Evolutionary conservation across 345 rosid genomes (phyloP).

Genomic region (Citrus trifoliata): DNA sequence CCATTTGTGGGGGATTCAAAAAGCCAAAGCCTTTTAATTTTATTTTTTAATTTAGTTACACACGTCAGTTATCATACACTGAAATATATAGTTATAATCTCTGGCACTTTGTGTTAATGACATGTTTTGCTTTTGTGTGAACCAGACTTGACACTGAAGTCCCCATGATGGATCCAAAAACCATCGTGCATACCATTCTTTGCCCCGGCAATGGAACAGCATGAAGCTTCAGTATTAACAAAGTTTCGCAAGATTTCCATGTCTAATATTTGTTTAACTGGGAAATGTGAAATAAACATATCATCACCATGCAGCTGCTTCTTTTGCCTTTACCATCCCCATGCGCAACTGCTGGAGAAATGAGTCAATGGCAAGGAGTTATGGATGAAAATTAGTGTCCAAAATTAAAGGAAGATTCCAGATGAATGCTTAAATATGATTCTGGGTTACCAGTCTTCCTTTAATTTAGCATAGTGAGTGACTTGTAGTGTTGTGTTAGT

Average conservation of each 20-base stretch:
- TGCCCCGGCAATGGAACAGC: neutral
- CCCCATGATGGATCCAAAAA: neutral
- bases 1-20: neutral
- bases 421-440: neutral
- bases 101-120: neutral
- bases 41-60: neutral
- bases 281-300: neutral
- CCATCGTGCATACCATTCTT: neutral
- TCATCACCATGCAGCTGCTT: neutral
- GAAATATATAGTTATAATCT: neutral
- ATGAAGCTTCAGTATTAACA: neutral
- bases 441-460: neutral
- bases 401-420: neutral
- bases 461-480: neutral
- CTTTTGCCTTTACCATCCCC: neutral
- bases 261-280: neutral
- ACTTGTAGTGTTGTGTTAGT: neutral
- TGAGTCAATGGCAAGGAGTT: neutral
- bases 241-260: neutral
- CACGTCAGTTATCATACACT: neutral
- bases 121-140: neutral
- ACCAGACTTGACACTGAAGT: neutral
- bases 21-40: neutral
- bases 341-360: neutral
- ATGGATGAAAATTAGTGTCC: neutral